Conservation (phyloP, 116 monocot species). For the Papilionanthe hybrid region DNA sequence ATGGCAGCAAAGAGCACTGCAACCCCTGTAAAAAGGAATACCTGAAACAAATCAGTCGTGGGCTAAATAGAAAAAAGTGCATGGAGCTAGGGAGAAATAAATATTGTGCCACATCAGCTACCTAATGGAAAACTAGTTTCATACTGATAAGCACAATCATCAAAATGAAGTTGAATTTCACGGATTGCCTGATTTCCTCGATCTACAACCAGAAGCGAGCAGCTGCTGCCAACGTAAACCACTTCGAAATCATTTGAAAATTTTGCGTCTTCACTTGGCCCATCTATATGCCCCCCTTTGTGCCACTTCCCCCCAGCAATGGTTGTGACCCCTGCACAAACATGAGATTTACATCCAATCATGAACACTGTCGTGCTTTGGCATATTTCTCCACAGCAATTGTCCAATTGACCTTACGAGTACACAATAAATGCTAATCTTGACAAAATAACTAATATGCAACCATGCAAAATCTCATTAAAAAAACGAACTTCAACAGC, state of each 20-base stretch:
- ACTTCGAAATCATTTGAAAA: constrained; percentile 93
- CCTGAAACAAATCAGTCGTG: too few relatives aligned
- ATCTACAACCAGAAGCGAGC: constrained; percentile 85
- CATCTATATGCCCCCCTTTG: constrained; percentile 69
- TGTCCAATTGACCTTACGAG: neutral
- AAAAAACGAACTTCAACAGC: too few relatives aligned
- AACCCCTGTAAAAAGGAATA: constrained; percentile 40
- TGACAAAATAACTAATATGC: neutral
- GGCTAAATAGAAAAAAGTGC: neutral
- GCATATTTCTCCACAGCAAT: neutral
- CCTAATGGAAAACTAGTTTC: constrained; percentile 73
- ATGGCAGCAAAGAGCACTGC: constrained; percentile 78
- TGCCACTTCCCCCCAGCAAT: constrained; percentile 90
- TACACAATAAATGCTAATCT: neutral
- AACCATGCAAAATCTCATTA: too few relatives aligned
- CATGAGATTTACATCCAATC: neutral
- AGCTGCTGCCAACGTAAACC: constrained; percentile 86
- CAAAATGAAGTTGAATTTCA: constrained; percentile 85
- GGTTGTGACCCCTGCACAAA: constrained; percentile 72
- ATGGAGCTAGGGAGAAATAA: neutral
- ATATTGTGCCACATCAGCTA: constrained; percentile 10
- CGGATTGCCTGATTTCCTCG: constrained; percentile 90
- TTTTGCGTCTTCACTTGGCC: constrained; percentile 85
- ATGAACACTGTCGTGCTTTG: too few relatives aligned
- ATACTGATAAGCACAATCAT: constrained; percentile 87